phyloP scores from a whole-genome alignment of 2,329 filamentous ascomycete genomes.

The Camillea tinctor region DNA sequence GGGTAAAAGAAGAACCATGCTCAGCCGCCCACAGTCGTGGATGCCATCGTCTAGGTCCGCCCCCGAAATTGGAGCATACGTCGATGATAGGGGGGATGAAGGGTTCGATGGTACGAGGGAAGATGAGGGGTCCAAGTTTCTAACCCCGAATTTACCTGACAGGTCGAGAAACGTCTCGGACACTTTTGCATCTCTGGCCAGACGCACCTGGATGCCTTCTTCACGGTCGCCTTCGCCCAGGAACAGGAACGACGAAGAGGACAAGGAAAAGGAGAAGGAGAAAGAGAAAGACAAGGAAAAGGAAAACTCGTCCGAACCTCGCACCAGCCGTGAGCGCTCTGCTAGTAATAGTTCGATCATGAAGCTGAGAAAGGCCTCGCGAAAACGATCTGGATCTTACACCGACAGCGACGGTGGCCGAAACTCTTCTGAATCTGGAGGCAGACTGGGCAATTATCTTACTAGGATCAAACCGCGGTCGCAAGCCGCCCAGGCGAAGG shows the following conservation, averaged over 20 bases:
- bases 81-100: conserved; percentile 26
- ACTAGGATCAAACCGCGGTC: conserved; percentile 51
- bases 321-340: conserved; percentile 24
- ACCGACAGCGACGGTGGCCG: conserved; percentile 31
- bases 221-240: conserved; percentile 50
- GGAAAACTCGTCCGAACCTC: conserved; percentile 20
- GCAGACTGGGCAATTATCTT: conserved; percentile 42
- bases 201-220: conserved; percentile 50
- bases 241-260: conserved; percentile 30
- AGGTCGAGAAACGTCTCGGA: conserved; percentile 41
- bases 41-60: conserved; percentile 46
- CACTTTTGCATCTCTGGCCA: conserved; percentile 51
- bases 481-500: conserved; percentile 41
- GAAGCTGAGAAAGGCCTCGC: conserved; percentile 32
- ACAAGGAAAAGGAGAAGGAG: too few species aligned
- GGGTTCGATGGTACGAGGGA: conserved; percentile 2
- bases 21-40: conserved; percentile 53
- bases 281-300: conserved; percentile 30
- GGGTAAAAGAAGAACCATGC: conserved; percentile 45
- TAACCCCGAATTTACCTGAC: conserved; percentile 33
- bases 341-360: conserved; percentile 30
- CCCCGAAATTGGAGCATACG: conserved; percentile 34
- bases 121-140: conserved; percentile 18
- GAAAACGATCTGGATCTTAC: conserved; percentile 32
- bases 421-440: conserved; percentile 35